Percentiles rank a stretch among this genome's conserved stretches.
Evolutionary conservation across 1,284 basidiomycete genomes (phyloP).

Genomic region (Rhodotorula sp.): DNA sequence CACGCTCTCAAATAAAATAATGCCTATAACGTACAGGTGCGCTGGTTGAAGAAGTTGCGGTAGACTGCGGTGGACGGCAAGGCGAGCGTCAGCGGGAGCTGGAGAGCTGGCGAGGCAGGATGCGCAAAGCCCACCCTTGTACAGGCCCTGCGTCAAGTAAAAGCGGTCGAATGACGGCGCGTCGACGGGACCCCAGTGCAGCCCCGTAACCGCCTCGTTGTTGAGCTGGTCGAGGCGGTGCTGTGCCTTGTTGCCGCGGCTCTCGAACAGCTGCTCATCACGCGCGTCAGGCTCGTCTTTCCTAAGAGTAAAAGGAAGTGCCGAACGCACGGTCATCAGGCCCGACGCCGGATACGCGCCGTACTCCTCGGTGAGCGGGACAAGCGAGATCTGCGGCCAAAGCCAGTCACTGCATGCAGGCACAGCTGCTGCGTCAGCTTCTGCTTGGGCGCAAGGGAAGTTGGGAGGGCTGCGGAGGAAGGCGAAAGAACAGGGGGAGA

Average conservation of each 20-base stretch:
- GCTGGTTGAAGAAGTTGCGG: constrained; percentile 32
- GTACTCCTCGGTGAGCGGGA: constrained; percentile 23
- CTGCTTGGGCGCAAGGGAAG: neutral
- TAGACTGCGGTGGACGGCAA: constrained; percentile 13
- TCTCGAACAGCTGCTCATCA: constrained; percentile 14
- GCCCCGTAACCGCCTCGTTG: constrained; percentile 23
- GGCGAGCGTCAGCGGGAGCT: neutral
- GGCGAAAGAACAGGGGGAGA: too few species aligned
- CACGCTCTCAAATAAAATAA: too few species aligned
- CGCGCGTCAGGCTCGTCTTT: too few species aligned
- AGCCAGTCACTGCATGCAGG: constrained; percentile 25
- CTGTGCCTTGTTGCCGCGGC: constrained; percentile 26
- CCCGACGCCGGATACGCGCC: constrained; percentile 27
- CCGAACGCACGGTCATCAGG: constrained; percentile 7
- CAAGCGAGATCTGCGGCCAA: constrained; percentile 33
- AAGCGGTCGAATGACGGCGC: constrained; percentile 22
- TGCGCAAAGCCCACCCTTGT: constrained; percentile 13
- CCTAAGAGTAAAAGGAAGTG: too few species aligned
- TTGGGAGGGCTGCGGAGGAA: neutral
- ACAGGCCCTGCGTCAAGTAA: constrained; percentile 24
- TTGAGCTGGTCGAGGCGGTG: constrained; percentile 29
- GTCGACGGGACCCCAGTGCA: constrained; percentile 24
- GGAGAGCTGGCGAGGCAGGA: neutral
- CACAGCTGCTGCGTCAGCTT: neutral
- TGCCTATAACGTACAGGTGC: constrained; percentile 19